These are phyloP conservation scores for Echinosophora koreensis DNA, from an alignment of 306 rosid genomes.

Conservation along the genomic window DNA sequence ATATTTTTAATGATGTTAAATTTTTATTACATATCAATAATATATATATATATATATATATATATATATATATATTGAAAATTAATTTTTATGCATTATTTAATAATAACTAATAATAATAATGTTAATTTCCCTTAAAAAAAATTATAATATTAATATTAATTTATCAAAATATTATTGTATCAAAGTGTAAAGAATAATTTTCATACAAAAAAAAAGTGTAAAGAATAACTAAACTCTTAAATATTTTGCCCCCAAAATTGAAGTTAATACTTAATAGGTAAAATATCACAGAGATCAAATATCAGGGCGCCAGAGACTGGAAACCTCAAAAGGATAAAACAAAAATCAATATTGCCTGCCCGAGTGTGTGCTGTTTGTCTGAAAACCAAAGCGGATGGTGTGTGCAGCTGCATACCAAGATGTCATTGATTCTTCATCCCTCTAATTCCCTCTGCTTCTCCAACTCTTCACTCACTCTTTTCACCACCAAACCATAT, in stretches of 20 bases:
- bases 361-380: background rate
- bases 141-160: too few relatives aligned
- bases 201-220: too few relatives aligned
- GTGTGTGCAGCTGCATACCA: conserved; percentile 52
- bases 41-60: too few relatives aligned
- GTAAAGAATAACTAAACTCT: too few relatives aligned
- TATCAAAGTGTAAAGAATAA: too few relatives aligned
- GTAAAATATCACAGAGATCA: background rate
- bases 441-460: conserved; percentile 60
- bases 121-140: too few relatives aligned
- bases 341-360: conserved; percentile 3
- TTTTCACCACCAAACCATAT: conserved; percentile 38
- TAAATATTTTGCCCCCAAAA: background rate
- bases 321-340: conserved; percentile 51
- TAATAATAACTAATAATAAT: too few relatives aligned
- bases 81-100: too few relatives aligned
- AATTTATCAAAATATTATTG: too few relatives aligned
- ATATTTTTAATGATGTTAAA: too few relatives aligned
- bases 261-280: background rate
- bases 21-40: too few relatives aligned
- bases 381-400: conserved; percentile 58
- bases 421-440: conserved; percentile 63
- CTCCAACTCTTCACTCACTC: conserved; percentile 41
- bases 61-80: too few relatives aligned
- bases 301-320: background rate